Percentiles rank a stretch among this genome's conserved stretches.
These are phyloP conservation scores for Colletotrichum godetiae DNA, from an alignment of 2,329 filamentous ascomycete species.

Conservation along the genomic window DNA sequence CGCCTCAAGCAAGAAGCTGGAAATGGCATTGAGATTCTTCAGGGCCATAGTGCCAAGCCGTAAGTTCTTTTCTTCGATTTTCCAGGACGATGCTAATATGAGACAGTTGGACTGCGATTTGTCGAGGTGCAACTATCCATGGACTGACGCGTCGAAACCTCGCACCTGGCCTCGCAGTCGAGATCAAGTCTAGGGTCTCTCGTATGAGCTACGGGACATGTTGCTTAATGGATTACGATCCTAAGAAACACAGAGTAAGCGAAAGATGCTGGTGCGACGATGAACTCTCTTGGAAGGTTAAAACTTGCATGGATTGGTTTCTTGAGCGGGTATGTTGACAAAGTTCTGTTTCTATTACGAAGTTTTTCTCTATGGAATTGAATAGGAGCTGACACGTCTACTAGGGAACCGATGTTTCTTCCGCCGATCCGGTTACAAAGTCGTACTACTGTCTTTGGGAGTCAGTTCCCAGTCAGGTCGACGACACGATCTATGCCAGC, in stretches of 20 bases:
- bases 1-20: conserved; percentile 25
- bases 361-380: too few species aligned
- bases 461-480: not conserved
- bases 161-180: not conserved
- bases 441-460: not conserved
- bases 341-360: too few species aligned
- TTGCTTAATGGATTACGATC: not conserved
- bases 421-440: not conserved
- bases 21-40: conserved; percentile 41
- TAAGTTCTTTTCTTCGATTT: conserved; percentile 37
- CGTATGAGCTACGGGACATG: conserved; percentile 43
- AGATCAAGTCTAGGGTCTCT: conserved; percentile 39
- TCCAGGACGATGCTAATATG: not conserved
- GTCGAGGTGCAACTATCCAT: conserved; percentile 46
- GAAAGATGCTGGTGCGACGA: conserved; percentile 36
- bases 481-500: conserved; percentile 23
- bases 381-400: too few species aligned
- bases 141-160: conserved; percentile 32
- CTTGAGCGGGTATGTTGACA: conserved; percentile 38
- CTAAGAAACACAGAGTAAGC: not conserved
- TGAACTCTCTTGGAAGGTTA: not conserved
- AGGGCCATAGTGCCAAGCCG: conserved; percentile 45
- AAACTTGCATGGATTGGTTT: conserved; percentile 46
- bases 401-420: not conserved
- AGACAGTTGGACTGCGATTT: conserved; percentile 48